Evolutionary conservation across 1,139 yeast species (phyloP).

Genomic region (Geotrichum bryndzae): DNA sequence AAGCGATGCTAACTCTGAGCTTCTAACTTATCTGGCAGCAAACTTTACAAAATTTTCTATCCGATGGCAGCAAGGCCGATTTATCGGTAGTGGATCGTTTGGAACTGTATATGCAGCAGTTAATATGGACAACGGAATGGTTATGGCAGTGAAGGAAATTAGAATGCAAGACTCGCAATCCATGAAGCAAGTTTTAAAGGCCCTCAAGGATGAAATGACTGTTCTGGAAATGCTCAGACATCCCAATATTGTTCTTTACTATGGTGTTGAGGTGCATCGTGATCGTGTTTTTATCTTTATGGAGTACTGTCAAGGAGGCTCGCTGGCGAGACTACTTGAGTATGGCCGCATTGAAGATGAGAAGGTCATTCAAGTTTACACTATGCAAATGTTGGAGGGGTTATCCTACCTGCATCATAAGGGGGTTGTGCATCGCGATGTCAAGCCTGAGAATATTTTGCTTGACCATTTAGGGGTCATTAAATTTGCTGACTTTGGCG

Average conservation of each 20-base stretch:
- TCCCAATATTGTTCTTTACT: conserved; percentile 93
- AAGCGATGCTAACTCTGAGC: conserved; percentile 79
- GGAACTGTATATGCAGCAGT: conserved; percentile 92
- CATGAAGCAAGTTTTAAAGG: conserved; percentile 76
- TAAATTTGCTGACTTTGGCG: conserved; percentile 95
- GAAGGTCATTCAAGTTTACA: conserved; percentile 82
- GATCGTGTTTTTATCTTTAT: conserved; percentile 92
- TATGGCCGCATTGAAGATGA: conserved; percentile 96
- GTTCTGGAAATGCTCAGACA: conserved; percentile 91
- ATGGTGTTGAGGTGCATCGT: conserved; percentile 94
- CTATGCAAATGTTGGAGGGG: conserved; percentile 92
- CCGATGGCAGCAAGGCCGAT: conserved; percentile 95
- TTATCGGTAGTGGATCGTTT: conserved; percentile 92
- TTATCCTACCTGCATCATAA: conserved; percentile 89
- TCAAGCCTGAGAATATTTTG: conserved; percentile 90
- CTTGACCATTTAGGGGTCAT: conserved; percentile 89
- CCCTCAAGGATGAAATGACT: conserved; percentile 93
- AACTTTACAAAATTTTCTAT: conserved; percentile 87
- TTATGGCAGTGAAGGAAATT: conserved; percentile 95
- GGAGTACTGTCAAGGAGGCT: conserved; percentile 98
- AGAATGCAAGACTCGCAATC: conserved; percentile 85
- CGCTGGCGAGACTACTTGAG: conserved; percentile 72
- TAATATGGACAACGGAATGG: conserved; percentile 90
- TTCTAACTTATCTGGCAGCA: conserved; percentile 78
- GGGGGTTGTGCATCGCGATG: conserved; percentile 95